These are phyloP conservation scores for Bryopsis sp. DNA, from an alignment of 139 green algal species.

Conservation along the genomic window DNA sequence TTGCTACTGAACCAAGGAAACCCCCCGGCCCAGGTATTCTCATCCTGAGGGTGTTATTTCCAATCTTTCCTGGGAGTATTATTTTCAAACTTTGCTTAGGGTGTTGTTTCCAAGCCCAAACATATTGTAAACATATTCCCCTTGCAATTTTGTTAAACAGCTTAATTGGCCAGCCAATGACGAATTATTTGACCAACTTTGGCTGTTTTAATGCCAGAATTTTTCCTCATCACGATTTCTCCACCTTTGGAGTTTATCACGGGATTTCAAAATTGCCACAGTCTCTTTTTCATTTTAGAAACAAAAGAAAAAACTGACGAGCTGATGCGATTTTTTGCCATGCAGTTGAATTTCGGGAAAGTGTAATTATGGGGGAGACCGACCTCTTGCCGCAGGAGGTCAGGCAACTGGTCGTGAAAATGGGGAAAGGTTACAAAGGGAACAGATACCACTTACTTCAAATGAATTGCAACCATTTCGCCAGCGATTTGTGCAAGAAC, in stretches of 20 bases:
- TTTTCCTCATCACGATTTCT: conserved; percentile 37
- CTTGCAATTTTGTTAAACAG: too few species aligned
- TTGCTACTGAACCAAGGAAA: conserved; percentile 71
- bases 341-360: conserved; percentile 45
- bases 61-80: too few species aligned
- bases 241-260: too few species aligned
- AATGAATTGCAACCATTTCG: conserved; percentile 81
- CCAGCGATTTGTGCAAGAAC: conserved; percentile 27
- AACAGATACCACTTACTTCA: conserved; percentile 81
- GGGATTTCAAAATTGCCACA: too few species aligned
- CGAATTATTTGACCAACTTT: too few species aligned
- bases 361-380: conserved; percentile 38
- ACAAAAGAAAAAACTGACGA: background rate
- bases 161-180: too few species aligned
- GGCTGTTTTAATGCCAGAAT: conserved; percentile 39
- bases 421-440: conserved; percentile 63
- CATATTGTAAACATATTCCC: too few species aligned
- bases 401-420: conserved; percentile 33
- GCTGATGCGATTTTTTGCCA: background rate
- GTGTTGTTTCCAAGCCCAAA: too few species aligned
- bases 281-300: too few species aligned
- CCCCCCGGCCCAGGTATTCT: conserved; percentile 66
- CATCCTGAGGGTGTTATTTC: too few species aligned
- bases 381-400: conserved; percentile 35
- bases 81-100: too few species aligned